A percentile compares a stretch with the other conserved stretches of the same genome.
These are phyloP conservation scores for Alternaria sp. DNA, from an alignment of 2,329 filamentous ascomycete genomes.

Conservation along the genomic window DNA sequence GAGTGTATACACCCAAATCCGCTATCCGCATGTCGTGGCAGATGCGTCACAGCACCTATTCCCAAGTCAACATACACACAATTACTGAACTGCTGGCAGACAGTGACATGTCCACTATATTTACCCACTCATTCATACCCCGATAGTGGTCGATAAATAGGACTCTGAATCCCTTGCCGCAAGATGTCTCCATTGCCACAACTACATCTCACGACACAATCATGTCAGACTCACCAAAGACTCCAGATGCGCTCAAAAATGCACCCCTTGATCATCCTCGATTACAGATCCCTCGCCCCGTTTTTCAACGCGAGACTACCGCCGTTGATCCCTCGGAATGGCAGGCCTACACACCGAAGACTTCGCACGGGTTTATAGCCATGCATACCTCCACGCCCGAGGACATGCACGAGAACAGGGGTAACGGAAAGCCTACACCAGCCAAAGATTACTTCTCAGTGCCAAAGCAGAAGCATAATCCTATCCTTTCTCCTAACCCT, in stretches of 20 bases:
- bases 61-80: neutral
- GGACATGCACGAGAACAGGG: neutral
- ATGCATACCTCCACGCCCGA: neutral
- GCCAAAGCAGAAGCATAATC: neutral
- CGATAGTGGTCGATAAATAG: neutral
- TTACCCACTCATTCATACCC: neutral
- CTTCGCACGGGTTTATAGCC: neutral
- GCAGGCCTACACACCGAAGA: neutral
- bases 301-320: neutral
- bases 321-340: neutral
- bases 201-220: accelerated
- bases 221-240: neutral
- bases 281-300: neutral
- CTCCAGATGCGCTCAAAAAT: neutral
- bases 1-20: no score
- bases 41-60: neutral
- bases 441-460: neutral
- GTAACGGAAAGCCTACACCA: no score
- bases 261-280: neutral
- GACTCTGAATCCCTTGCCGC: accelerated
- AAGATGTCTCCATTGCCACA: accelerated
- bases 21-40: neutral
- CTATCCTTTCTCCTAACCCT: neutral
- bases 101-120: neutral
- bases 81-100: neutral